phyloP scores from a whole-genome alignment of 768 basidiomycete genomes.

The Pisolithus orientalis region DNA sequence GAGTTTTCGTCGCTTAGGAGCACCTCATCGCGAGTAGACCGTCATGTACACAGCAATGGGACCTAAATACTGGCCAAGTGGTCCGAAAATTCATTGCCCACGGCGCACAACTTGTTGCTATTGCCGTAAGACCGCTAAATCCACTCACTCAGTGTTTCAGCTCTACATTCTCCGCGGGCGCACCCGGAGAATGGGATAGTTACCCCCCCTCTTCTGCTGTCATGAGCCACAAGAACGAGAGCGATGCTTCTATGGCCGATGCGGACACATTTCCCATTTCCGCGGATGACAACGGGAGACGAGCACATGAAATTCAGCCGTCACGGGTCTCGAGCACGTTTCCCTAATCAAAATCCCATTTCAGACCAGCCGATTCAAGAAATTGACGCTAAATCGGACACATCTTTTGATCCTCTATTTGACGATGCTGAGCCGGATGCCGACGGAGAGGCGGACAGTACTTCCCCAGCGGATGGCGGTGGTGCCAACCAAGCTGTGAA shows the following conservation, averaged over 20 bases:
- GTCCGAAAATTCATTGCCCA: conserved; percentile 76
- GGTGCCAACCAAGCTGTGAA: conserved; percentile 11
- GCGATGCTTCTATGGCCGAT: conserved; percentile 13
- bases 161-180: conserved; percentile 21
- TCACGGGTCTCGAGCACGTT: conserved; percentile 14
- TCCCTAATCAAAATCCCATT: conserved; percentile 19
- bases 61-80: conserved; percentile 83
- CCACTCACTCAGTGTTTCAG: conserved; percentile 29
- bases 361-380: conserved; percentile 27
- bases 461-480: conserved; percentile 10
- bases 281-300: conserved; percentile 8
- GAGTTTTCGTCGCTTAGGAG: conserved; percentile 27
- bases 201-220: conserved; percentile 9
- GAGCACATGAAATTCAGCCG: conserved; percentile 9
- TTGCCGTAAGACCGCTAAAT: conserved; percentile 66
- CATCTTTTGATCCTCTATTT: conserved; percentile 84
- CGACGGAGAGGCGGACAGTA: conserved; percentile 37
- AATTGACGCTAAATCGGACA: conserved; percentile 68
- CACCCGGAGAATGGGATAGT: conserved; percentile 13
- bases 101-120: conserved; percentile 75
- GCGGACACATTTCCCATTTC: conserved; percentile 15
- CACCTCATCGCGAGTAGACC: conserved; percentile 2
- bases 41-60: conserved; percentile 76
- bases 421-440: conserved; percentile 70
- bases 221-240: conserved; percentile 7